Evolutionary conservation across 768 basidiomycete species (phyloP), one percentile per base, ranked within the genome.

Genomic region (Baorangia bicolor): DNA sequence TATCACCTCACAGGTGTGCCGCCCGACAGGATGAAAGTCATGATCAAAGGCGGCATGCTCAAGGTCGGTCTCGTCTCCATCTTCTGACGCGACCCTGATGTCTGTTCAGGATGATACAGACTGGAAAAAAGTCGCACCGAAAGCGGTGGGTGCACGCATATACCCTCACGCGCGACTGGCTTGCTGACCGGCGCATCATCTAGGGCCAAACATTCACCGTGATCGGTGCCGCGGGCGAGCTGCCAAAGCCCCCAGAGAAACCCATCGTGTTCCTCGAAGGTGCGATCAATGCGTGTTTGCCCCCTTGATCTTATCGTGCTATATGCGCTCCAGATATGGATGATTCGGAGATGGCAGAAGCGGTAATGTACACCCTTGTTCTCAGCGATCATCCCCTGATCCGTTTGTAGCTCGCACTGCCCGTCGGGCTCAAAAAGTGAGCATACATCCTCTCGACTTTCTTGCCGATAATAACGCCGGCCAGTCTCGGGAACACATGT

Each of bases 21-120:
- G 4, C 73, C 84, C 34, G 93, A 96, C 67, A 81, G 94, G 45
- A 95, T 97, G 92, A 99, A 98, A 75, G 88, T 98, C 60, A 94
- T 97, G 90, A 81, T 95, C 69, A 98, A 97, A 69, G 90, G 90
- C 51, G 90, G 89, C 35, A 79, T 93, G 51, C 81, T 97, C 64
- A 96, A 95, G 83, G 93, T 91, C 74, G 8, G 18, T 34, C n/a
- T 20, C 16, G 35, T 34, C 27, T 16, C 6, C 31, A 1, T 31
- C 33, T 11, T 6, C 41, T 58, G 51, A 62, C 49, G 49, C 27
- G 42, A 33, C 21, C 12, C 1, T 20, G 1, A 5, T 18, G 31
- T 48, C n/a, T 39, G 31, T 51, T 11, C 57, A 94, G 91, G 94
- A 97, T 59, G 93, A 96, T 61, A 82, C 90, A 0, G 84, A 88